Conservation (phyloP, 2,329 filamentous ascomycete species). For the Lachnellula hyalina region DNA sequence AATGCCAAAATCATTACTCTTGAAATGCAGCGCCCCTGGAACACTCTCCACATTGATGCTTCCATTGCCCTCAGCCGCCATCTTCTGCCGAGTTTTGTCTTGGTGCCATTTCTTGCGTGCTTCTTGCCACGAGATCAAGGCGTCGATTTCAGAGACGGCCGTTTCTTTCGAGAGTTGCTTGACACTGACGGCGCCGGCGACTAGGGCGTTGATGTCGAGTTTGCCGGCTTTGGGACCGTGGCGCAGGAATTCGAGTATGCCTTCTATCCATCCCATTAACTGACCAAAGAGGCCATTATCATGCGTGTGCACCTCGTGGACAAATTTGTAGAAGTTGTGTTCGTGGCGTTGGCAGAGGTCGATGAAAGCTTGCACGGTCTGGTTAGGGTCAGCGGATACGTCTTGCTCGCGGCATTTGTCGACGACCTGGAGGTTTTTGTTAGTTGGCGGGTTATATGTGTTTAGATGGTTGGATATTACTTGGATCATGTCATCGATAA, state of each 20-base stretch:
- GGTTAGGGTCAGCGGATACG: conserved; percentile 90
- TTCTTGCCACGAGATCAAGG: conserved; percentile 88
- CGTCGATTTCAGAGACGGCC: conserved; percentile 75
- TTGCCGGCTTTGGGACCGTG: conserved; percentile 81
- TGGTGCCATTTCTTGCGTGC: conserved; percentile 96
- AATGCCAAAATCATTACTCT: conserved; percentile 81
- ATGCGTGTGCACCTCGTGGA: conserved; percentile 94
- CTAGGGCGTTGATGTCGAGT: conserved; percentile 89
- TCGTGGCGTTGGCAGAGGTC: conserved; percentile 93
- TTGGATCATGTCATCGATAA: conserved; percentile 87
- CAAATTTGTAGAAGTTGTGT: conserved; percentile 97
- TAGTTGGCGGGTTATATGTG: conserved; percentile 7
- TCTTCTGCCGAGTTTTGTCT: conserved; percentile 97
- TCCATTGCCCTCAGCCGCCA: conserved; percentile 75
- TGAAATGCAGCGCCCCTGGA: conserved; percentile 58
- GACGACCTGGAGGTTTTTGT: conserved; percentile 44
- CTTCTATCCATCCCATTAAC: conserved; percentile 95
- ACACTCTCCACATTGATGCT: conserved; percentile 41
- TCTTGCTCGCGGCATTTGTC: conserved; percentile 67
- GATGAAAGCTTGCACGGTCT: conserved; percentile 97
- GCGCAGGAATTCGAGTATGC: conserved; percentile 86
- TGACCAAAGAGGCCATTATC: conserved; percentile 95
- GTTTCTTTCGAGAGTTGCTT: conserved; percentile 64
- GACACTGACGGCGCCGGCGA: conserved; percentile 69
- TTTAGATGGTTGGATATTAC: conserved; percentile 39